Conservation (phyloP, 2,329 filamentous ascomycete genomes). For the Ophiostoma sp. region DNA sequence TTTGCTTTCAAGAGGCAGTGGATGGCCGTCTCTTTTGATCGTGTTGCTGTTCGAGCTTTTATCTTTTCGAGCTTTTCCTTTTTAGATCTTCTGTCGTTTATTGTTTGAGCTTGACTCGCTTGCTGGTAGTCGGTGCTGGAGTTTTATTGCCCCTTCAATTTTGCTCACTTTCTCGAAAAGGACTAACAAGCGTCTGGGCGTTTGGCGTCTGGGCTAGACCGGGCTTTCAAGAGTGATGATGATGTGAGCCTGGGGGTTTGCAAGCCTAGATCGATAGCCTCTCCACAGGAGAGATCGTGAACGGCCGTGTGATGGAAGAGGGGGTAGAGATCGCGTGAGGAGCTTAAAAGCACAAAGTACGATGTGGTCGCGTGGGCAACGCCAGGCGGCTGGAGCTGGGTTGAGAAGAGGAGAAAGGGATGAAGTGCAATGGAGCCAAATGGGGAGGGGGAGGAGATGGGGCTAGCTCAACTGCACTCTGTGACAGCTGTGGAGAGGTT, state of each 20-base stretch:
- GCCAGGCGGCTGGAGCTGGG: constrained; percentile 14
- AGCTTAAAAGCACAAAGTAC: neutral
- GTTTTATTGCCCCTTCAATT: neutral
- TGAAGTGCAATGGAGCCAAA: too few relatives aligned
- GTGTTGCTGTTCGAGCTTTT: neutral
- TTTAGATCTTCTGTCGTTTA: neutral
- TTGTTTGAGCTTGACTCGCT: neutral
- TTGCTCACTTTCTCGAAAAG: neutral
- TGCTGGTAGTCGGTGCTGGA: neutral
- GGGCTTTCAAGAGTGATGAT: neutral
- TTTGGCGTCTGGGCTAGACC: constrained; percentile 21
- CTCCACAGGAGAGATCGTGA: neutral
- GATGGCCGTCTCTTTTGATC: neutral
- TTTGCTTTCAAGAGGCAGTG: constrained; percentile 4
- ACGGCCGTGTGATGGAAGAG: neutral
- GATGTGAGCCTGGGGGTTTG: neutral
- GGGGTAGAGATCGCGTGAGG: neutral
- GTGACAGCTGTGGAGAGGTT: neutral
- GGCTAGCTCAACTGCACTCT: neutral
- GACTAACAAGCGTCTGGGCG: constrained; percentile 16
- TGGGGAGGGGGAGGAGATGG: constrained; percentile 11
- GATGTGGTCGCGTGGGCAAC: constrained; percentile 13
- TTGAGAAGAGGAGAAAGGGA: constrained; percentile 18
- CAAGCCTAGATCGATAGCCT: neutral
- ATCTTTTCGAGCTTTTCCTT: neutral